Evolutionary conservation across 2,329 filamentous ascomycete genomes (phyloP).

Genomic region (Aspergillus pseudonomiae): DNA sequence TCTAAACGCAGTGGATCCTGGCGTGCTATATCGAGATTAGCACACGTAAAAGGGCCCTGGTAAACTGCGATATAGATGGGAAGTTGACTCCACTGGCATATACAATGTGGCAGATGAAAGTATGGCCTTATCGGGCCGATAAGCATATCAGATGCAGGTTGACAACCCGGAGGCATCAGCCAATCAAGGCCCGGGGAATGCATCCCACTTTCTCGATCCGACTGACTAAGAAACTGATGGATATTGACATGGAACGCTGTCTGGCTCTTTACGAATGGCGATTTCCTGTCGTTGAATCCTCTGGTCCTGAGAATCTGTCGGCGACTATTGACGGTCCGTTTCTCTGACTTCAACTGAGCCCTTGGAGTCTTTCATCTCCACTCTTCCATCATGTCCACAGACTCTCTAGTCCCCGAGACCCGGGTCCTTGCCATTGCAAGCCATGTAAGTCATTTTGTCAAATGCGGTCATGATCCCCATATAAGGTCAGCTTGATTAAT

Average conservation of each 20-base stretch:
- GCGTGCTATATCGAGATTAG: too few species aligned
- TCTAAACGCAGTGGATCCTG: too few species aligned
- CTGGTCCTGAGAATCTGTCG: neutral
- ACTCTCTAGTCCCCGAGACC: conserved; percentile 59
- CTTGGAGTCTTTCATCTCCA: conserved; percentile 6
- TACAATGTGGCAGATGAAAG: too few species aligned
- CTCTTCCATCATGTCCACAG: conserved; percentile 32
- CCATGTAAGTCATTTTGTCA: conserved; percentile 66
- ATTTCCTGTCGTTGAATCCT: neutral
- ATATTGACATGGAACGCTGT: neutral
- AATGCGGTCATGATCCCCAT: neutral
- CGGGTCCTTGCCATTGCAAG: conserved; percentile 86
- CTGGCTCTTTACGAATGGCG: neutral
- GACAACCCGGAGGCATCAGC: neutral
- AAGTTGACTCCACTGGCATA: too few species aligned
- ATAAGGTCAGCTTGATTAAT: neutral
- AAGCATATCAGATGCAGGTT: neutral
- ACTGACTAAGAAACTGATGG: conserved; percentile 3
- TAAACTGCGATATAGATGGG: too few species aligned
- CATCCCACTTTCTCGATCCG: conserved; percentile 2
- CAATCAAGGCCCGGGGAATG: neutral
- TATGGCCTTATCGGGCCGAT: neutral
- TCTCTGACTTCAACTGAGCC: conserved; percentile 2
- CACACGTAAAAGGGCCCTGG: too few species aligned
- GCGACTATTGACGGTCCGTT: neutral